A percentile compares a stretch with the other conserved stretches of the same genome.
These are phyloP conservation scores for Plasmodium reichenowi DNA, from an alignment of 169 alveolate species.

Conservation along the genomic window DNA sequence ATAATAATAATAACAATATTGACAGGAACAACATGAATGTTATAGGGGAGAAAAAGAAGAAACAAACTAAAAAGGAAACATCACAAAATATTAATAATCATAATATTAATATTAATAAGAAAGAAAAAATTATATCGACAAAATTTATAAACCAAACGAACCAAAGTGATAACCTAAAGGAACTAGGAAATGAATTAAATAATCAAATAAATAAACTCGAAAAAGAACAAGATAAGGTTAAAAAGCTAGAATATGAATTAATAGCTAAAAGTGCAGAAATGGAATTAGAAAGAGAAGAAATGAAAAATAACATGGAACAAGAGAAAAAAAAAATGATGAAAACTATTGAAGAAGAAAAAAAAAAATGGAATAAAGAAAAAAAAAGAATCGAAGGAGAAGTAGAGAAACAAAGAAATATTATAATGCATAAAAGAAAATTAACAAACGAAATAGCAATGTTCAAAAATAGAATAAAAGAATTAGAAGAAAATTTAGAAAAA, in stretches of 20 bases:
- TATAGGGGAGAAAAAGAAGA: background rate
- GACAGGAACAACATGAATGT: no score
- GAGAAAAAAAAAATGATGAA: constrained; percentile 67
- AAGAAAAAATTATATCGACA: background rate
- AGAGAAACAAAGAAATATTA: constrained; percentile 67
- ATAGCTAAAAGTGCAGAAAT: constrained; percentile 78
- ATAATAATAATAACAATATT: background rate
- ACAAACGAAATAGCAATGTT: constrained; percentile 74
- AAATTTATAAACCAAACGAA: background rate
- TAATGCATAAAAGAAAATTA: constrained; percentile 61
- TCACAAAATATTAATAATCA: background rate
- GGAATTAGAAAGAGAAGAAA: constrained; percentile 77
- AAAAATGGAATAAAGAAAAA: constrained; percentile 76
- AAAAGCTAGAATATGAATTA: constrained; percentile 72
- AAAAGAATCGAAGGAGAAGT: constrained; percentile 73
- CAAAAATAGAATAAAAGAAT: constrained; percentile 74
- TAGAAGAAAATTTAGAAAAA: constrained; percentile 38
- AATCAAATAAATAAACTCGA: constrained; percentile 62
- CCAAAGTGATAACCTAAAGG: constrained; percentile 25
- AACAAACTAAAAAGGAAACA: background rate
- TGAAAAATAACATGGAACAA: constrained; percentile 72
- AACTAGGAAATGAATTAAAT: constrained; percentile 33
- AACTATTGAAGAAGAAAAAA: constrained; percentile 75
- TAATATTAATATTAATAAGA: background rate
- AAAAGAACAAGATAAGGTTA: constrained; percentile 70